Base-by-base conservation (phyloP, 306 rosid species). In the Vigna trinervia region DNA sequence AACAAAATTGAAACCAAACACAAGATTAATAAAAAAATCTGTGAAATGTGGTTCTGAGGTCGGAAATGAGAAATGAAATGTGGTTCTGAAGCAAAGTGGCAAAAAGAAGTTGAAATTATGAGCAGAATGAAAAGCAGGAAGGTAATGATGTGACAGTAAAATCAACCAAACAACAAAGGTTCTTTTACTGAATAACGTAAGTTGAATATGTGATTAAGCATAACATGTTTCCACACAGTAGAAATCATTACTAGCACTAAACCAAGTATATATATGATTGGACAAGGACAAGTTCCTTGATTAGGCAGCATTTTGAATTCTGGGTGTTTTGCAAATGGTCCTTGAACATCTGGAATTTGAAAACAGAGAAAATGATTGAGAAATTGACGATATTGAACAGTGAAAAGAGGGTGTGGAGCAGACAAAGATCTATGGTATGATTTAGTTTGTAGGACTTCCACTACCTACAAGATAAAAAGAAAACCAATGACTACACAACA, bases 401-500 rank as follows among this genome's bases (percentile, higher is more conserved):
- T 14, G 22, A 70, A 12, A 53, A 47, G 3, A 64, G 3, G 12
- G 20, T 5, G 32, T 28, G 69, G 69, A 69, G 80, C 74, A 65
- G 90, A 84, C 86, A 87, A 34, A 57, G 71, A 84, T 81, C 65
- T 22, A 50, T 50, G 60, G 28, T 53, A 73, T 71, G 70, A 87
- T 85, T 41, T 38, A 67, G 75, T 58, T 19, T 69, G 86, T 79
- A 80, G 83, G 81, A 72, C 60, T 79, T 76, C 85, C 80, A 79
- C 85, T 72, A 69, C 47, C 52, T 79, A 41, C 5, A 61, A 79
- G 76, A 36, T 43, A 26, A 34, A 69, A 46, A 51, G 11, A 41
- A 61, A 43, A 34, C 45, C 19, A 45, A 11, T 12, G 1, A 43
- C 48, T 43, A 43, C 41, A 38, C 0, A 38, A 38, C 41, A 38